Evolutionary conservation across 805 yeast species (phyloP).

Genomic region (Candida khao-thaluensis): DNA sequence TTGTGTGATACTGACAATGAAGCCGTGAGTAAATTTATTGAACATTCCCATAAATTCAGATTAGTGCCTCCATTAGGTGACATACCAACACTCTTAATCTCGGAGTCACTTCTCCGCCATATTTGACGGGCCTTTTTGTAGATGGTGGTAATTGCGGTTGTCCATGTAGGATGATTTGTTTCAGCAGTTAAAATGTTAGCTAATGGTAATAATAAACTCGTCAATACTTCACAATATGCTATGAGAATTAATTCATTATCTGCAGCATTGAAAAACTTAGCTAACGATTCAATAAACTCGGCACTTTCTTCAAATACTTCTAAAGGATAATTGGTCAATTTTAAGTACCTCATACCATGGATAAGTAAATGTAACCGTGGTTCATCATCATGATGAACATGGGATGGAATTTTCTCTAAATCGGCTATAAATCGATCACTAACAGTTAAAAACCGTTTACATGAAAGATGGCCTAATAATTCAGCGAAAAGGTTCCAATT

Average conservation of each 20-base stretch:
- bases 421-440: conserved; percentile 94
- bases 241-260: conserved; percentile 62
- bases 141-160: conserved; percentile 68
- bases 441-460: conserved; percentile 76
- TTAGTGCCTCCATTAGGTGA: conserved; percentile 13
- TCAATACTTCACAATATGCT: conserved; percentile 84
- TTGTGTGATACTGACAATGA: conserved; percentile 78
- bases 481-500: conserved; percentile 94
- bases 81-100: conserved; percentile 7
- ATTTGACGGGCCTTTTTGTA: conserved; percentile 49
- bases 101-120: conserved; percentile 34
- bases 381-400: conserved; percentile 36
- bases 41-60: conserved; percentile 59
- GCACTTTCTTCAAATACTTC: conserved; percentile 93
- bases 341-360: conserved; percentile 87
- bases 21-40: conserved; percentile 67
- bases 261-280: conserved; percentile 73
- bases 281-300: conserved; percentile 79
- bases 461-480: conserved; percentile 87
- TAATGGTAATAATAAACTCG: conserved; percentile 71
- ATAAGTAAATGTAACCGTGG: conserved; percentile 71
- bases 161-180: conserved; percentile 95
- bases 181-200: conserved; percentile 90
- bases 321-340: conserved; percentile 77
- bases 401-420: conserved; percentile 70